Evolutionary conservation across 352 stramenopile genomes (phyloP), one percentile per base, ranked within the genome.

Genomic region (Poterioochromonas sp.): DNA sequence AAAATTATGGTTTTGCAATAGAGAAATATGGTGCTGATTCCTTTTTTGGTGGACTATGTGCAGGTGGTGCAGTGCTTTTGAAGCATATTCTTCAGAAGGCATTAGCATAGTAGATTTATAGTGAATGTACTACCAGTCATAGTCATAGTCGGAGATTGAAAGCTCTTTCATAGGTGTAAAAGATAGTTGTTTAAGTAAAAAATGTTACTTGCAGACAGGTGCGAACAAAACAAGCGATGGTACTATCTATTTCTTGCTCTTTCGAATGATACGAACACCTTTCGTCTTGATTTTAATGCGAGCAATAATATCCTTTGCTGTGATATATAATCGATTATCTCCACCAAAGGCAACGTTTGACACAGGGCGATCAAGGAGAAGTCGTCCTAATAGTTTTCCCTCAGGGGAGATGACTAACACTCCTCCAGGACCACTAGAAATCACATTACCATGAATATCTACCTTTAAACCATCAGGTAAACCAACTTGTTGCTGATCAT

Each of bases 401-500:
- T 51, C 32, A 5, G 80, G 73, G 26, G 77, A 81, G 32, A 85
- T 15, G 22, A 85, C 68, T 26, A 58, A 41, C 22, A 85, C 71
- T 0, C 82, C 82, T 39, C 82, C 82, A 29, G 80, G 82, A 34
- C 79, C 80, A 26, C 78, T 49, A 0, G 81, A 77, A 41, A 71
- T 85, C 29, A 85, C 0, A 47, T 85, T 85, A 12, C 82, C 82
- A 58, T 82, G n/a, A 22, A 79, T 64, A 73, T 85, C 82, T 15
- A 85, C 80, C 44, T 84, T 85, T 15, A 85, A 1, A 1, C 82
- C 82, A 58, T 85, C 82, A 47, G 82, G 80, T 77, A 37, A 74
- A 43, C 29, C 78, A 41, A 51, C 32, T 39, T 65, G 8, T 15
- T 11, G n/a, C 5, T 65, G 8, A 73, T 78, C 41, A 0, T 53